Evolutionary conservation across 805 yeast genomes (phyloP).

Genomic region (Hagleromyces aurorensis): DNA sequence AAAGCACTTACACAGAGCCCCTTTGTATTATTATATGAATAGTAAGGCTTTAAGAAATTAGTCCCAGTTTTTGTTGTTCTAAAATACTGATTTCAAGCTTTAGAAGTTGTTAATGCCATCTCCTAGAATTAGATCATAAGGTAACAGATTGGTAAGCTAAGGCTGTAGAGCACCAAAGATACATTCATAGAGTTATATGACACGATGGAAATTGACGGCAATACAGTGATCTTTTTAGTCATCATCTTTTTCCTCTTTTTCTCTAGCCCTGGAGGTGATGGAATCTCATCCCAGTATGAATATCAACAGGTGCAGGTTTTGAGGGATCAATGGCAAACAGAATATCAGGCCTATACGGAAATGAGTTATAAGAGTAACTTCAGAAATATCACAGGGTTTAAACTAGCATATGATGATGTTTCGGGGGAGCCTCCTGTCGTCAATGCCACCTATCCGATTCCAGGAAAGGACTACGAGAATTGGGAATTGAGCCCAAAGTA

Average conservation of each 20-base stretch:
- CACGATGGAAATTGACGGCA: conserved; percentile 29
- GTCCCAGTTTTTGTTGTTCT: too few species aligned
- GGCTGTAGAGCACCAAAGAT: too few species aligned
- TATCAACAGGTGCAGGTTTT: conserved; percentile 34
- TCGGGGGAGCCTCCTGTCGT: conserved; percentile 36
- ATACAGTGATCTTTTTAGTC: conserved; percentile 25
- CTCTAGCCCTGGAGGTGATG: conserved; percentile 29
- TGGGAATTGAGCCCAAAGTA: conserved; percentile 44
- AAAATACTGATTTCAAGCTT: too few species aligned
- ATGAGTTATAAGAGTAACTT: conserved; percentile 46
- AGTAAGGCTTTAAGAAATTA: too few species aligned
- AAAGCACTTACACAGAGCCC: too few species aligned
- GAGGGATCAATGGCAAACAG: conserved; percentile 31
- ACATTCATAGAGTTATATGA: too few species aligned
- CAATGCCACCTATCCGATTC: conserved; percentile 51
- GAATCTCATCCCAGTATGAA: conserved; percentile 32
- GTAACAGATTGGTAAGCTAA: too few species aligned
- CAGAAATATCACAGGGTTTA: conserved; percentile 68
- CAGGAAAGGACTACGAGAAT: conserved; percentile 35
- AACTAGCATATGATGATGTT: conserved; percentile 55
- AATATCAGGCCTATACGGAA: conserved; percentile 31
- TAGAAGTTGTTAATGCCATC: too few species aligned
- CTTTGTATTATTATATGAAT: too few species aligned
- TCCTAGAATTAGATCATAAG: too few species aligned
- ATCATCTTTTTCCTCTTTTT: conserved; percentile 27